Conservation (phyloP, 345 rosid genomes). For the Bruguiera sexangula region DNA sequence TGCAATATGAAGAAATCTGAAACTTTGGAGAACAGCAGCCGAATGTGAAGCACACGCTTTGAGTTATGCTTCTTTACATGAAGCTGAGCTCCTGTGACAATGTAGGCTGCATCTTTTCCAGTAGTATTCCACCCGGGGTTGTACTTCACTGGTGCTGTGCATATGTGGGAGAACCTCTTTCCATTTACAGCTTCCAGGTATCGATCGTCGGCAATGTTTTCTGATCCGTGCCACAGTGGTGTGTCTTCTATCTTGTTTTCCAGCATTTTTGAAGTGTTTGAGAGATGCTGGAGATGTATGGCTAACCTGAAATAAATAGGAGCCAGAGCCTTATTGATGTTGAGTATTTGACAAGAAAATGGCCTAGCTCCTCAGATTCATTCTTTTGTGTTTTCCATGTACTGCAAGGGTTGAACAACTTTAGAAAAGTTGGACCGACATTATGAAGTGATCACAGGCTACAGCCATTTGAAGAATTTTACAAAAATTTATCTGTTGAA, state of each 20-base stretch:
- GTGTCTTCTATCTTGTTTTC: slow-evolving; percentile 50
- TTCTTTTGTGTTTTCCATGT: no score
- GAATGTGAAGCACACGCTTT: slow-evolving; percentile 69
- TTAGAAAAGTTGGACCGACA: no score
- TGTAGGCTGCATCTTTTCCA: slow-evolving; percentile 45
- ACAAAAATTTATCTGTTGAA: no score
- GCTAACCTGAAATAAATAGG: slow-evolving; percentile 45
- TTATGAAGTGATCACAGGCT: no score
- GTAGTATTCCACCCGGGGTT: slow-evolving; percentile 45
- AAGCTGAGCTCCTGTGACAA: slow-evolving; percentile 90
- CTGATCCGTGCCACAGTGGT: slow-evolving; percentile 64
- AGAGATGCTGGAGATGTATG: slow-evolving; percentile 71
- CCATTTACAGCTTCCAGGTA: slow-evolving; percentile 58
- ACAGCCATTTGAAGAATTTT: no score
- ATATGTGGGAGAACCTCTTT: slow-evolving; percentile 63
- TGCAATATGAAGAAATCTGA: slow-evolving; percentile 37
- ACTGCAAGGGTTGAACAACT: no score
- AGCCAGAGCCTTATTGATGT: no score
- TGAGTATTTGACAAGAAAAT: no score
- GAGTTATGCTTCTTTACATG: slow-evolving; percentile 65
- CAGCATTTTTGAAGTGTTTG: slow-evolving; percentile 45
- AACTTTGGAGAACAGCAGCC: slow-evolving; percentile 62
- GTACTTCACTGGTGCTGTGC: slow-evolving; percentile 69
- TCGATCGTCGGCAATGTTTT: slow-evolving; percentile 30
- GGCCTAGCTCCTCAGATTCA: no score